Base-by-base conservation (phyloP, 352 stramenopile genomes). In the Pythium periplocum region DNA sequence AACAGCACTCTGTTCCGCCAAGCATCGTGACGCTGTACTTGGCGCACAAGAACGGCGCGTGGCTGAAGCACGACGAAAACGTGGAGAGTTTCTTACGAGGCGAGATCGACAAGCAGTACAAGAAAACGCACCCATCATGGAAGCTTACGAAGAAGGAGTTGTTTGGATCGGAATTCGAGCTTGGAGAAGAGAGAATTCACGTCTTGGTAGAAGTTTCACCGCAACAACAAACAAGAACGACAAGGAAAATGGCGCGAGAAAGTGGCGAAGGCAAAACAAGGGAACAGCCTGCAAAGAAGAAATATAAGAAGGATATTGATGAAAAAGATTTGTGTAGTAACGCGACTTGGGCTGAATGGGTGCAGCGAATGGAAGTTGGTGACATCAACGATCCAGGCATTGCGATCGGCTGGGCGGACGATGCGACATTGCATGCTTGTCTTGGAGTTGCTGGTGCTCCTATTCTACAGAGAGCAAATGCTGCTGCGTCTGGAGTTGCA, bases 171-270 rank as follows among this genome's bases (percentile, higher is more conserved):
- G 39, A 54, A 45, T 59, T 64, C 57, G 26, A 50, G 45, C 57
- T 47, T 45, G 51, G 51, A 55, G 51, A 64, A 45, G 48, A 62
- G 42, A 48, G 40, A 52, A 49, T 64, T 59, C 51, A 64, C 57
- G 57, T 64, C 37, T 50, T 59, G 57, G 50, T 63, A 49, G 48
- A 61, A 55, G 44, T 61, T 31, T 45, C 36, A 54, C 48, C 48
- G 48, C 37, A 45, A 54, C 48, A 54, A 54, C 48, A 54, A 45
- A 45, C 48, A 54, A 54, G 37, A 54, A 57, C 39, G 42, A 57
- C 51, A 49, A 57, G 41, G 42, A 57, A 55, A 49, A 57, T 57
- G 51, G 51, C 30, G 17, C 51, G 41, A 57, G 51, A 57, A 48
- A 48, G 51, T 49, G 51, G 41, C 51, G 30, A 48, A 57, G 38